Conservation (phyloP, 352 stramenopile genomes). For the Globisporangium yorkense region DNA sequence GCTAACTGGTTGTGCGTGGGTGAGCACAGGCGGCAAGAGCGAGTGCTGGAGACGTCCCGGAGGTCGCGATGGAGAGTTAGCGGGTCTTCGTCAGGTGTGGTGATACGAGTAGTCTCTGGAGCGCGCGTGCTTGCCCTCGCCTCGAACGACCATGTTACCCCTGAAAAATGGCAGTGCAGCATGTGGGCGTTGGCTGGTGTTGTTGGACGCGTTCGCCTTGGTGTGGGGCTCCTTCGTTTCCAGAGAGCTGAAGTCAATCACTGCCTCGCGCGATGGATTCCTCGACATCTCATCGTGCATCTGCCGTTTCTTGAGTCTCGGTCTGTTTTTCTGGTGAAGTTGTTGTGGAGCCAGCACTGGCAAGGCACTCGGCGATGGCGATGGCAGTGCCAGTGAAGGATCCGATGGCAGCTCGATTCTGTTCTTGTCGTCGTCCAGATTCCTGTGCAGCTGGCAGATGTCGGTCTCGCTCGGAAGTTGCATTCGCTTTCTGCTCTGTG, state of each 20-base stretch:
- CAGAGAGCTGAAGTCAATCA: slow-evolving; percentile 13
- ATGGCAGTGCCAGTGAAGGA: background rate
- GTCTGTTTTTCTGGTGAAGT: slow-evolving; percentile 15
- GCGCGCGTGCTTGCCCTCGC: slow-evolving; percentile 32
- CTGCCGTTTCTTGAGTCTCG: slow-evolving; percentile 2
- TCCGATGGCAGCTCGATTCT: slow-evolving; percentile 11
- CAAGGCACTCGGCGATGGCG: slow-evolving; percentile 1
- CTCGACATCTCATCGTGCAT: slow-evolving; percentile 3
- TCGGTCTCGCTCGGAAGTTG: slow-evolving; percentile 30
- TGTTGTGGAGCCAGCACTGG: slow-evolving; percentile 8
- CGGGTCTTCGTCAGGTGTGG: slow-evolving; percentile 14
- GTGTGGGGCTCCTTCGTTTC: slow-evolving; percentile 4
- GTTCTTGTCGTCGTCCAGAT: slow-evolving; percentile 19
- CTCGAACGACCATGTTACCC: slow-evolving; percentile 57
- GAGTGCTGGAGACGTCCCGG: slow-evolving; percentile 3
- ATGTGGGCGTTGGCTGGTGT: slow-evolving; percentile 21
- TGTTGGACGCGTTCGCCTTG: slow-evolving; percentile 8
- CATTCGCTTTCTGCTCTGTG: slow-evolving; percentile 21
- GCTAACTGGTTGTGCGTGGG: background rate
- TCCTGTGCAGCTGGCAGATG: slow-evolving; percentile 29
- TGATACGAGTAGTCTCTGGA: slow-evolving; percentile 37
- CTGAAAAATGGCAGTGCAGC: slow-evolving; percentile 57
- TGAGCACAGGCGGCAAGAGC: slow-evolving; percentile 17
- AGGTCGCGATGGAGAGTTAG: slow-evolving; percentile 12
- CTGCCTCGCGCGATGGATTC: slow-evolving; percentile 5